Base-by-base conservation (phyloP, 805 yeast genomes). In the Candida taoyuanica region DNA sequence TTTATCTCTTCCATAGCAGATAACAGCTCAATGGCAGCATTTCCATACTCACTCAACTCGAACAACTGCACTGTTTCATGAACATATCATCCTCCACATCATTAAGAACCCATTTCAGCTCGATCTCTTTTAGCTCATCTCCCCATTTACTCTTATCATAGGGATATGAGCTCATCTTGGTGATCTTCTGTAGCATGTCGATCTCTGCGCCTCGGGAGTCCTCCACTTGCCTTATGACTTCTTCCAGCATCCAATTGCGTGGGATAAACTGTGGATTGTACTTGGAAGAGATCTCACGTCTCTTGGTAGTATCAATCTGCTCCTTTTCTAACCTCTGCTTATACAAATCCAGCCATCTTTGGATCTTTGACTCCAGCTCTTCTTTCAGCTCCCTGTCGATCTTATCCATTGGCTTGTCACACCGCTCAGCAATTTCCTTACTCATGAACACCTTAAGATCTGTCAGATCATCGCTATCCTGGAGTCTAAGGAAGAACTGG, bases 211-310 rank as follows among this genome's bases (percentile, higher is more conserved):
- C 65, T 29, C 63, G 60, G 20, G 70, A 64, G 2, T 77, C 84
- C 26, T 71, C 66, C 0, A 79, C 70, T 31, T 65, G 62, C 20
- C 73, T 70, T 32, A 85, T 80, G 1, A 87, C 96, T 44, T 88
- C 89, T 37, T 87, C 86, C 37, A 93, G 66, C 36, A 89, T 80
- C 88, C 95, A 86, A 46, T 79, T 84, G 43, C 91, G 71, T 16
- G 96, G 93, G 5, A 84, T 71, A 53, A 91, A 91, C 25, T 75
- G 55, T 3, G 98, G 98, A 53, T 91, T 93, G 34, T 62, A 65
- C 3, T 48, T 37, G 6, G 62, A 54, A 33, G 87, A 76, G 4
- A 66, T 48, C 7, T 41, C 45, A 4, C 43, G 48, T 35, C 89
- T 67, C 11, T 54, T 56, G 38, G 71, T 74, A 19, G 62, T 54